Base-by-base conservation (phyloP, 805 yeast species). In the Suhomyces prunicola region DNA sequence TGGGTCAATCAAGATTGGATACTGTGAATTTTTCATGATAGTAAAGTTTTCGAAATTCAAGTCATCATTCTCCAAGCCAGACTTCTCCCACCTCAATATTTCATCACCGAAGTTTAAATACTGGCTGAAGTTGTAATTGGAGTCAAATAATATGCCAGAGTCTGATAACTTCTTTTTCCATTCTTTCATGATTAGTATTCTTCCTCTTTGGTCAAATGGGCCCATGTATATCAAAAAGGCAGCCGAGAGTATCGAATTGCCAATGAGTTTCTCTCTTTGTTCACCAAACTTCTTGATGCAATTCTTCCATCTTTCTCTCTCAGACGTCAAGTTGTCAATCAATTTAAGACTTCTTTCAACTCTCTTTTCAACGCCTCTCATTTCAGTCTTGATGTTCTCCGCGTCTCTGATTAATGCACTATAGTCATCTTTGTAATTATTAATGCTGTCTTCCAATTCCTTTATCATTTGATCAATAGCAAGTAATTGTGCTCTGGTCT, bases 381-480 rank as follows among this genome's bases (percentile, higher is more conserved):
- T 87, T 61, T 90, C 93, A 1, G 73, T 60, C 65, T 88, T 92
- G 44, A 91, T 83, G 31, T 74, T 70, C 64, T 93, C 97, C 1
- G 89, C 79, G 36, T 89, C 92, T 54, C 96, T 74, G 31, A 93
- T 90, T n/a, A 87, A 70, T 12, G 69, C 72, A 44, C 94, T 88
- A 64, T 93, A 93, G 7, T 77, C 79, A 6, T 72, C 75, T 58
- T 90, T 90, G 55, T 85, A 89, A 1, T 61, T 60, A 44, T 83
- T 90, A 52, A 93, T 90, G 52, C 86, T 84, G 8, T 67, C 74
- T 57, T 87, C 85, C 23, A 90, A 71, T 60, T 92, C 97, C 0
- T 59, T 65, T 29, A 92, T 86, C 96, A 92, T 89, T 50, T 88
- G 87, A 42, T 84, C 84, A 35, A 91, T 85, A 0, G 96, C 97